Base-by-base conservation (phyloP, 371 early-diverging fungal genomes). In the Haplosporangium sp. region DNA sequence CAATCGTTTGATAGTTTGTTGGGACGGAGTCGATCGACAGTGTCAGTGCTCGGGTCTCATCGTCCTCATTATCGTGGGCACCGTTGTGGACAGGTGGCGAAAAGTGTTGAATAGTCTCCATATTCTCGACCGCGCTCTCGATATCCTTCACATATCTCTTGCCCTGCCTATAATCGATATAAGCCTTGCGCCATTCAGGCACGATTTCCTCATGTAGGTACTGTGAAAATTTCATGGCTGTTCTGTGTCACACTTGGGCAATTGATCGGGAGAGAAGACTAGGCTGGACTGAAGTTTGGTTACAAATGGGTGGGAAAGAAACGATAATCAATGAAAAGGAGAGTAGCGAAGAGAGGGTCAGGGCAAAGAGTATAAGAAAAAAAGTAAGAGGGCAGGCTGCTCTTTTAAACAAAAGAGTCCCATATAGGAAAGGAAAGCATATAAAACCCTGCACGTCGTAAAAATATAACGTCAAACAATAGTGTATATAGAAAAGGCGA, bases 171-270 rank as follows among this genome's bases (percentile, higher is more conserved):
- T 79, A 79, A 52, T 79, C 65, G 38, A 93, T 81, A 75, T 95
- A 95, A 55, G 91, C 91, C 63, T 87, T 88, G 59, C 86, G 84
- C 96, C 96, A 95, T 77, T 95, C 96, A 14, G 95, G 94, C 29
- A 94, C 92, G 46, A 90, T 86, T 70, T 95, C 91, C 6, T 88
- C 83, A 62, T 90, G 90, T 12, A 95, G 82, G 66, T 88, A 84
- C 74, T 94, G 91, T 43, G 92, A 92, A 80, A 95, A 95, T 81
- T 92, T 93, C 95, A 95, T 95, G 41, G 37, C 16, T 8, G 12
- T 29, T 20, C 18, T 29, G 29, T 29, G 29, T 29, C 29, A 29
- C 29, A 29, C 1, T 29, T 29, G 29, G 29, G 16, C 45, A 16
- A 45, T 45, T 11, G 45, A 45, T 45, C 45, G 45, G 45, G 45